Evolutionary conservation across 805 yeast genomes (phyloP).

Genomic region (Teunomyces tritomae): DNA sequence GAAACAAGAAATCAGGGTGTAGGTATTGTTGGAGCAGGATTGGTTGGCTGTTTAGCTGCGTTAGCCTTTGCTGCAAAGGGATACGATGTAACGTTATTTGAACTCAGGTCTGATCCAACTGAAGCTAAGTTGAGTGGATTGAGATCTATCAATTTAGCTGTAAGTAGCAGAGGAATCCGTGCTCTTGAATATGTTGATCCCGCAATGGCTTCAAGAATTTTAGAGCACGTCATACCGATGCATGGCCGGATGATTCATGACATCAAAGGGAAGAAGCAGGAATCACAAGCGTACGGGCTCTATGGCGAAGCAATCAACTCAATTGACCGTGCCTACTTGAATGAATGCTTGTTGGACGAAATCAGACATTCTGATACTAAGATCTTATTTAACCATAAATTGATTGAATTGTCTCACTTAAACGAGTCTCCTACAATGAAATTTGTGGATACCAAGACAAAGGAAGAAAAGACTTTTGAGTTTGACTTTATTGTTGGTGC

Average conservation of each 20-base stretch:
- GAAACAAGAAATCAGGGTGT: conserved; percentile 17
- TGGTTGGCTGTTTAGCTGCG: conserved; percentile 84
- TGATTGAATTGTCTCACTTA: conserved; percentile 38
- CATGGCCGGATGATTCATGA: conserved; percentile 88
- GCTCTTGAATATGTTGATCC: conserved; percentile 64
- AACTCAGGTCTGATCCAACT: conserved; percentile 69
- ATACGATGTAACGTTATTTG: conserved; percentile 68
- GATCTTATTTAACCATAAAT: conserved; percentile 55
- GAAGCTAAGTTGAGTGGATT: conserved; percentile 31
- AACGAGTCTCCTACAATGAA: conserved; percentile 20
- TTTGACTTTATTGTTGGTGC: conserved; percentile 74
- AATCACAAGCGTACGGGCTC: conserved; percentile 73
- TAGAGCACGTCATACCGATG: conserved; percentile 75
- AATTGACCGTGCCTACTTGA: conserved; percentile 72
- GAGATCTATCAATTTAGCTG: conserved; percentile 81
- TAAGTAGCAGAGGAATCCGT: conserved; percentile 78
- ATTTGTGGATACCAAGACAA: conserved; percentile 19
- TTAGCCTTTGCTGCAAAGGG: conserved; percentile 76
- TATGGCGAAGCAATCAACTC: conserved; percentile 84
- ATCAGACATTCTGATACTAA: conserved; percentile 43
- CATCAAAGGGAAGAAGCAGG: conserved; percentile 51
- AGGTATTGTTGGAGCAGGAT: conserved; percentile 84
- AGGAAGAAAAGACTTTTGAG: conserved; percentile 18
- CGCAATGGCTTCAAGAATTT: conserved; percentile 52
- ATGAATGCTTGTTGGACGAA: conserved; percentile 63